phyloP scores from a whole-genome alignment of 768 basidiomycete species.

The Pleurotus sapidus region DNA sequence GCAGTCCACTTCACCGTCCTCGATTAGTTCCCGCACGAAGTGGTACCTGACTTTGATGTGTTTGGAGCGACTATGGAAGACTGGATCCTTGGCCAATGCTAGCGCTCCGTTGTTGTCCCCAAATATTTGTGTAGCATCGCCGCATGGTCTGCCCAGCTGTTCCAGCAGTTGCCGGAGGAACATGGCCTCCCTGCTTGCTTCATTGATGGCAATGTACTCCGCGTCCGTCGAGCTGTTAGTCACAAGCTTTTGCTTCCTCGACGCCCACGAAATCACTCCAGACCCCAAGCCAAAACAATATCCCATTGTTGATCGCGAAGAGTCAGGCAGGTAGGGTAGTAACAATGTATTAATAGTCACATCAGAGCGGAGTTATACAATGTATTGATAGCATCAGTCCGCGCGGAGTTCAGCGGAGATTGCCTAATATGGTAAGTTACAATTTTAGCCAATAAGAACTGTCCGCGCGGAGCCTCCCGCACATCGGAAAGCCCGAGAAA shows the following conservation, averaged over 20 bases:
- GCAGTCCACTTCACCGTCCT: slow-evolving; percentile 19
- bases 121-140: slow-evolving; percentile 10
- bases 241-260: slow-evolving; percentile 26
- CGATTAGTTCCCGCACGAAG: slow-evolving; percentile 32
- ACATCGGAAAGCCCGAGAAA: too few relatives aligned
- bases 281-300: slow-evolving; percentile 28
- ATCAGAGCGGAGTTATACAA: too few relatives aligned
- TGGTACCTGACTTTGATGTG: slow-evolving; percentile 42
- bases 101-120: slow-evolving; percentile 37
- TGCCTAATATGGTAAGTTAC: too few relatives aligned
- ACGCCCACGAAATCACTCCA: slow-evolving; percentile 31
- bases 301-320: slow-evolving; percentile 21
- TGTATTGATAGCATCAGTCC: too few relatives aligned
- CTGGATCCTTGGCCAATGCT: slow-evolving; percentile 27
- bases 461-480: too few relatives aligned
- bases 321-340: too few relatives aligned
- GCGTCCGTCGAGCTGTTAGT: slow-evolving; percentile 32
- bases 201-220: slow-evolving; percentile 39
- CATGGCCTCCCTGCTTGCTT: slow-evolving; percentile 22
- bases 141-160: slow-evolving; percentile 15
- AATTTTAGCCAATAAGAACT: too few relatives aligned
- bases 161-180: slow-evolving; percentile 19
- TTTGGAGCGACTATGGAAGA: slow-evolving; percentile 32
- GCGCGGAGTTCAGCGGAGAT: too few relatives aligned
- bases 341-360: too few relatives aligned